Evolutionary conservation across 2,329 filamentous ascomycete species (phyloP).

Genomic region (Xylariaceae sp.): DNA sequence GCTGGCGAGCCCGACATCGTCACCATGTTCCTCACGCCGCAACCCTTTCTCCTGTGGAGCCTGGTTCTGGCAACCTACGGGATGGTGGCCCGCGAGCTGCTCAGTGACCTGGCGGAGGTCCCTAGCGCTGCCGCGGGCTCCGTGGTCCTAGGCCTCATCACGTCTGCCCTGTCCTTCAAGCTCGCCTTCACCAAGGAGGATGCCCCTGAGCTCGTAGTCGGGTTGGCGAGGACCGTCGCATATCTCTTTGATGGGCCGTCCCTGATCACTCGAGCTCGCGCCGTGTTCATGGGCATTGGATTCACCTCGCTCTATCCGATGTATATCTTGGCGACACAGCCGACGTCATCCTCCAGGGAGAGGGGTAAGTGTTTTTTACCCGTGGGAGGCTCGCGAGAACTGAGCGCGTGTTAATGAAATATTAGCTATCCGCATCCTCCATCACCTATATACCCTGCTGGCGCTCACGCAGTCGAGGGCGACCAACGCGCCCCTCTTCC

Average conservation of each 20-base stretch:
- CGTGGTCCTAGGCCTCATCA: slow-evolving; percentile 34
- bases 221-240: slow-evolving; percentile 33
- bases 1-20: slow-evolving; percentile 86
- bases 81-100: slow-evolving; percentile 42
- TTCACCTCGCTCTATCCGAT: slow-evolving; percentile 30
- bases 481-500: slow-evolving; percentile 77
- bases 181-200: slow-evolving; percentile 81
- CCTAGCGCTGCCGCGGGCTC: slow-evolving; percentile 34
- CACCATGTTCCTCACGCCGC: slow-evolving; percentile 56
- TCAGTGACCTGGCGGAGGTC: slow-evolving; percentile 33
- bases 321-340: slow-evolving; percentile 27
- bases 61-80: slow-evolving; percentile 64
- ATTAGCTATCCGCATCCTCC: slow-evolving; percentile 41
- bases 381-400: not conserved
- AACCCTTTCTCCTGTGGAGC: slow-evolving; percentile 65
- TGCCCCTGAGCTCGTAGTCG: slow-evolving; percentile 69
- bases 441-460: slow-evolving; percentile 68
- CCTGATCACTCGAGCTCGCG: slow-evolving; percentile 40
- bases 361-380: slow-evolving; percentile 23
- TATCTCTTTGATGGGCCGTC: slow-evolving; percentile 34
- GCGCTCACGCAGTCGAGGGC: slow-evolving; percentile 80
- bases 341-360: slow-evolving; percentile 17
- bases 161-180: slow-evolving; percentile 72
- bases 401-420: not conserved
- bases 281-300: slow-evolving; percentile 42